Conservation (phyloP, 2,329 filamentous ascomycete species). For the Aspergillus puulaauensis region DNA sequence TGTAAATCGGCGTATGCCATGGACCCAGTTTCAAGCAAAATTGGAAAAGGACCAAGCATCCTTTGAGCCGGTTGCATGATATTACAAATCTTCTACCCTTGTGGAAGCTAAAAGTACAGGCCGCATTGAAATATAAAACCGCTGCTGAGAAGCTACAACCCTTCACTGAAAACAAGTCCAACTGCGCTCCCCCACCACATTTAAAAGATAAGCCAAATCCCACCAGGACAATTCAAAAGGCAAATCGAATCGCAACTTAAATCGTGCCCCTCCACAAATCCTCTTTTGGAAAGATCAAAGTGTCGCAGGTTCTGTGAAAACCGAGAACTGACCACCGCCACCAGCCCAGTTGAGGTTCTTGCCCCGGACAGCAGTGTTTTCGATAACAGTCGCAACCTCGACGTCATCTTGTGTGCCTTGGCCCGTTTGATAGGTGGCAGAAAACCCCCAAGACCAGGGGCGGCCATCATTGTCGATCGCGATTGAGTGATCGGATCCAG, state of each 20-base stretch:
- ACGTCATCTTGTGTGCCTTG: constrained; percentile 78
- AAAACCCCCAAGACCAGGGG: constrained; percentile 79
- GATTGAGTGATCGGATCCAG: constrained; percentile 72
- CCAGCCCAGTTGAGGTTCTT: constrained; percentile 76
- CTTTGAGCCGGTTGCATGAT: background rate
- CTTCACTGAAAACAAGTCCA: background rate
- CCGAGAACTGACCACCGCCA: constrained; percentile 75
- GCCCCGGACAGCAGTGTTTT: constrained; percentile 78
- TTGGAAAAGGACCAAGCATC: background rate
- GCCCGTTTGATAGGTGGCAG: constrained; percentile 76
- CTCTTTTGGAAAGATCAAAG: constrained; percentile 10
- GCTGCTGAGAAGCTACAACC: constrained; percentile 5
- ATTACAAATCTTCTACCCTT: background rate
- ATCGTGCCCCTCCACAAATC: background rate
- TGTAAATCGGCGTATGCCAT: background rate
- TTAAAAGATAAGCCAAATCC: background rate
- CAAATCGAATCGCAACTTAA: background rate
- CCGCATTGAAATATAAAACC: constrained; percentile 3
- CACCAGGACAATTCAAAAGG: background rate
- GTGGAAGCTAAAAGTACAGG: constrained; percentile 1
- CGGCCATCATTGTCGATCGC: constrained; percentile 68
- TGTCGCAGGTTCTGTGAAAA: constrained; percentile 36
- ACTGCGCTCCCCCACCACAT: background rate
- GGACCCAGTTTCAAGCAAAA: background rate
- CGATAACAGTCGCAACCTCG: constrained; percentile 71